Percentiles rank a stretch among this genome's conserved stretches.
Evolutionary conservation across 495 filamentous ascomycete species (phyloP).

Genomic region (Patellaria atrata): DNA sequence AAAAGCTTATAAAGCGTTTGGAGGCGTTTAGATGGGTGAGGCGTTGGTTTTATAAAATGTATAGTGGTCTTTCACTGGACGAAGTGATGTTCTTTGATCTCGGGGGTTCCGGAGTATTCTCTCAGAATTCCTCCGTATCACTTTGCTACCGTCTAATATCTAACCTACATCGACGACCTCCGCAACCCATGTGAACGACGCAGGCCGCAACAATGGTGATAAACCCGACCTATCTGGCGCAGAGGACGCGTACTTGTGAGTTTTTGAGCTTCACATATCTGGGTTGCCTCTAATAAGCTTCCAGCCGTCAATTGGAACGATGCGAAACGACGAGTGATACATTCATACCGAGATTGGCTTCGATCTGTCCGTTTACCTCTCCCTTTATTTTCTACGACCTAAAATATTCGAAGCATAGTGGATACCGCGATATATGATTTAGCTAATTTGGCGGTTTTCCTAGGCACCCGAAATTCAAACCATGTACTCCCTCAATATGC

Average conservation of each 20-base stretch:
- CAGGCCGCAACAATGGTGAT: conserved; percentile 46
- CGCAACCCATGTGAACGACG: conserved; percentile 1
- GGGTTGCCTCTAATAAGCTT: not conserved
- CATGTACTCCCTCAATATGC: conserved; percentile 86
- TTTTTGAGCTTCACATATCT: conserved; percentile 15
- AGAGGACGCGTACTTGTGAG: conserved; percentile 81
- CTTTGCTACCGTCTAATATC: conserved; percentile 2
- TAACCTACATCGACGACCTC: conserved; percentile 6
- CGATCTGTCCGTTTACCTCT: conserved; percentile 54
- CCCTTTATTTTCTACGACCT: not conserved
- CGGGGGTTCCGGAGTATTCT: not conserved
- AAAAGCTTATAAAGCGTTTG: not conserved
- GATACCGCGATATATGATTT: not conserved
- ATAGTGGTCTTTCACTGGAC: not conserved
- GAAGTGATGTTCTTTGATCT: too few species aligned
- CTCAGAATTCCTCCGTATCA: not conserved
- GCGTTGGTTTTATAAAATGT: not conserved
- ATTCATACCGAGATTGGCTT: conserved; percentile 85
- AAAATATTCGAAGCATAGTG: too few species aligned
- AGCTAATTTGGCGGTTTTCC: not conserved
- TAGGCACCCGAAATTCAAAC: conserved; percentile 92
- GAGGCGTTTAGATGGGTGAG: not conserved
- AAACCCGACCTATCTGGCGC: conserved; percentile 84
- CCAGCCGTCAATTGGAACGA: conserved; percentile 77
- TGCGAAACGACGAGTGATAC: conserved; percentile 66